Evolutionary conservation across 345 rosid genomes (phyloP).

Genomic region (Hibiscus syriacus): DNA sequence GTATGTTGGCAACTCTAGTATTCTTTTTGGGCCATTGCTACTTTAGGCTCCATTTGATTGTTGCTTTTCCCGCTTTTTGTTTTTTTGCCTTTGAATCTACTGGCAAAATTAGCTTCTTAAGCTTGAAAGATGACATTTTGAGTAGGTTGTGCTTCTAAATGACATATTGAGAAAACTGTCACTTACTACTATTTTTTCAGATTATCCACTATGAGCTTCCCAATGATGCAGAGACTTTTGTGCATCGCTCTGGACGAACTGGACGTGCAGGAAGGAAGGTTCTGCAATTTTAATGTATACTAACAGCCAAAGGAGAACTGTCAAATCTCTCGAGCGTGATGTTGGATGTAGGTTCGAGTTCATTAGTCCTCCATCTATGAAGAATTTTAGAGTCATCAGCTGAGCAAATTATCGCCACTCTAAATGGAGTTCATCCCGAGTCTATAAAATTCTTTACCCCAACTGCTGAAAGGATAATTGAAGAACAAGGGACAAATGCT

Average conservation of each 20-base stretch:
- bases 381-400: conserved; percentile 83
- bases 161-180: conserved; percentile 7
- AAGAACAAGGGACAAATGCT: conserved; percentile 76
- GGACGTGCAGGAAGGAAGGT: conserved; percentile 98
- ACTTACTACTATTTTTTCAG: conserved; percentile 31
- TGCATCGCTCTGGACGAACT: conserved; percentile 98
- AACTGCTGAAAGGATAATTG: conserved; percentile 63
- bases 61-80: not conserved
- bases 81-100: not conserved
- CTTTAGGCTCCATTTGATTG: not conserved
- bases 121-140: no score
- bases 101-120: not conserved
- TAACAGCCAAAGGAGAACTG: conserved; percentile 84
- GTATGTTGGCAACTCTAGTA: conserved; percentile 32
- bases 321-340: conserved; percentile 82
- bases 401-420: conserved; percentile 77
- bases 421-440: conserved; percentile 82
- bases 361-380: conserved; percentile 68
- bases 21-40: not conserved
- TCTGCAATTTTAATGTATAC: conserved; percentile 79
- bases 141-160: not conserved
- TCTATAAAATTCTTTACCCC: conserved; percentile 68
- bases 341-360: conserved; percentile 86
- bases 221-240: conserved; percentile 96
- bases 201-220: conserved; percentile 94